phyloP scores from a whole-genome alignment of 148 eudicot genomes.

The Camellia japonica region DNA sequence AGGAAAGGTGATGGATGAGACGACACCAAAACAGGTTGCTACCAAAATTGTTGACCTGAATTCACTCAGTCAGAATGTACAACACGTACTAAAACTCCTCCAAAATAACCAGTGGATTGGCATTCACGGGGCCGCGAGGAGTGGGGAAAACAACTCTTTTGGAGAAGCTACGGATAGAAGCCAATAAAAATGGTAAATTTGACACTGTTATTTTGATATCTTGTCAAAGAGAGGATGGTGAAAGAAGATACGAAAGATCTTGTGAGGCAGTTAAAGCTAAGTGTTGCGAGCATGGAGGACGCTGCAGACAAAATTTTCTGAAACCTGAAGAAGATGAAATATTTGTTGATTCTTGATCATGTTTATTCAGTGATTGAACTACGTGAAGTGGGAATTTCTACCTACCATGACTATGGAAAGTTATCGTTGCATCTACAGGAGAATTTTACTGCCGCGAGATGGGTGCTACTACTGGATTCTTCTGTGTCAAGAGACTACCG shows the following conservation, averaged over 20 bases:
- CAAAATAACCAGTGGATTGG: slow-evolving; percentile 16
- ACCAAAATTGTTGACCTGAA: slow-evolving; percentile 3
- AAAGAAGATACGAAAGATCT: slow-evolving; percentile 13
- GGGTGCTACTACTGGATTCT: too few relatives aligned
- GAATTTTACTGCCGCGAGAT: too few relatives aligned
- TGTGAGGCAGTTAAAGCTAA: slow-evolving; percentile 15
- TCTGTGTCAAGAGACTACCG: too few relatives aligned
- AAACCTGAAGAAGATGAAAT: slow-evolving; percentile 17
- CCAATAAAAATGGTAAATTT: slow-evolving; percentile 14
- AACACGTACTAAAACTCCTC: slow-evolving; percentile 13
- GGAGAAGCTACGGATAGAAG: slow-evolving; percentile 12
- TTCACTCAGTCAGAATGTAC: slow-evolving; percentile 19
- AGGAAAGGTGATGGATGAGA: too few relatives aligned
- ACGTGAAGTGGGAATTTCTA: slow-evolving; percentile 18
- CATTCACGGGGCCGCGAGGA: slow-evolving; percentile 21
- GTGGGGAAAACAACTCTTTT: slow-evolving; percentile 26
- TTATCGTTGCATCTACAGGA: too few relatives aligned
- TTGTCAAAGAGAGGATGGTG: slow-evolving; percentile 6
- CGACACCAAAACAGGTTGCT: too few relatives aligned
- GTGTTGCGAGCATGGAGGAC: not conserved
- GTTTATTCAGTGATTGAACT: slow-evolving; percentile 17
- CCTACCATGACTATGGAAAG: slow-evolving; percentile 20
- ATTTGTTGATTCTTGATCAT: slow-evolving; percentile 26
- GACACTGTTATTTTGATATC: slow-evolving; percentile 24
- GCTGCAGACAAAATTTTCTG: slow-evolving; percentile 13